Percentiles rank a stretch among this genome's conserved stretches.
These are phyloP conservation scores for Sporisorium exsertum DNA, from an alignment of 1,284 basidiomycete species.

Conservation along the genomic window DNA sequence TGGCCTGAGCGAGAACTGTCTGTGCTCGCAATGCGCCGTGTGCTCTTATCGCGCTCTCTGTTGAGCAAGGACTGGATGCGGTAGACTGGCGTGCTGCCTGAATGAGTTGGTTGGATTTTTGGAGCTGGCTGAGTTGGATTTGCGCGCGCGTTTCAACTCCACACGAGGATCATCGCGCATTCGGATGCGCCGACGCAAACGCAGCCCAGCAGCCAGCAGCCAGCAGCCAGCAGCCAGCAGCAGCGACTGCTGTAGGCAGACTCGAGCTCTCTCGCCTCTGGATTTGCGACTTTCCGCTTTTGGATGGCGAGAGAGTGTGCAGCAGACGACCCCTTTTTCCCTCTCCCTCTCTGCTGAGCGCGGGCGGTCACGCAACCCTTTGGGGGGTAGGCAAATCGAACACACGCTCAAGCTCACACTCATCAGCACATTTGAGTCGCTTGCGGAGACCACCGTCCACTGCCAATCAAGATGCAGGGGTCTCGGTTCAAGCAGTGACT, in stretches of 20 bases:
- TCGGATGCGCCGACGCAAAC: background rate
- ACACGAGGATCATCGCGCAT: slow-evolving; percentile 44
- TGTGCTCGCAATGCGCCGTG: background rate
- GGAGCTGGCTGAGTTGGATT: slow-evolving; percentile 26
- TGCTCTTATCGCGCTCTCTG: slow-evolving; percentile 9
- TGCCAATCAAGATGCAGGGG: slow-evolving; percentile 18
- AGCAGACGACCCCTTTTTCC: background rate
- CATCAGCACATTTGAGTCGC: background rate
- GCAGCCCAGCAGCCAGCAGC: too few species aligned
- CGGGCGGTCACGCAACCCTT: slow-evolving; percentile 34
- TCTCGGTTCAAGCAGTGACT: background rate
- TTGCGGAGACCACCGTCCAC: slow-evolving; percentile 15
- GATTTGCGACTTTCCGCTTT: slow-evolving; percentile 30
- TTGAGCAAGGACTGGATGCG: slow-evolving; percentile 4
- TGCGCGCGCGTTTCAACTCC: slow-evolving; percentile 29
- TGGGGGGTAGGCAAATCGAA: slow-evolving; percentile 5
- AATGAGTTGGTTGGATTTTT: background rate
- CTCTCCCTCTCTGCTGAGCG: background rate
- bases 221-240: too few species aligned
- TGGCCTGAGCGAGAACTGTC: slow-evolving; percentile 1
- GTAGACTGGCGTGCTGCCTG: slow-evolving; percentile 23
- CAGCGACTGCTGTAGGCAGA: too few species aligned
- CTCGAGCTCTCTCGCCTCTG: too few species aligned
- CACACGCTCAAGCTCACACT: background rate
- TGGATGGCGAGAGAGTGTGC: slow-evolving; percentile 20